A percentile compares a stretch with the other conserved stretches of the same genome.
Evolutionary conservation across 805 yeast species (phyloP).

Genomic region (Tetrapisispora phaffii): DNA sequence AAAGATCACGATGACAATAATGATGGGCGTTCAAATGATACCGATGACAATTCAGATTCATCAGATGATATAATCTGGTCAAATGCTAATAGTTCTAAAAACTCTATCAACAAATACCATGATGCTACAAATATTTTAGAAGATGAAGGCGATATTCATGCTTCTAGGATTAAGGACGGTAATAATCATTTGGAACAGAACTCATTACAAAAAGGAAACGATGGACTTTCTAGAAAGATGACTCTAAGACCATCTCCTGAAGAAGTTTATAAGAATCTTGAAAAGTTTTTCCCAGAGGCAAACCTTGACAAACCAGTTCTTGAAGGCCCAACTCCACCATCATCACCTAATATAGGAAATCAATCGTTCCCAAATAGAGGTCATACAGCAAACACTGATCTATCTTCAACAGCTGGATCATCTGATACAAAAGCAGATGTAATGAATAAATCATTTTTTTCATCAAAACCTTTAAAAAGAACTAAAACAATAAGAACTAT

Average conservation of each 20-base stretch:
- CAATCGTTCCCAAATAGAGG: not conserved
- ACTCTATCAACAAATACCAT: not conserved
- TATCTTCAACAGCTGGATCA: not conserved
- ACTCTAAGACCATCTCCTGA: conserved; percentile 92
- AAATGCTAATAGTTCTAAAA: not conserved
- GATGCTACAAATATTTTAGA: not conserved
- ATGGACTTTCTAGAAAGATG: conserved; percentile 33
- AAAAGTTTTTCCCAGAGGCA: conserved; percentile 83
- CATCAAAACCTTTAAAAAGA: conserved; percentile 37
- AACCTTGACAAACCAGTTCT: conserved; percentile 87
- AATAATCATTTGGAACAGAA: not conserved
- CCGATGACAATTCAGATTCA: conserved; percentile 14
- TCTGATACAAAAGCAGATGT: not conserved
- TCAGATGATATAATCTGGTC: conserved; percentile 15
- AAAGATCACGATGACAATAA: not conserved
- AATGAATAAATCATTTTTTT: not conserved
- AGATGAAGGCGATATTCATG: not conserved
- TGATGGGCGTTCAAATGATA: not conserved
- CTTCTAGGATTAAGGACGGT: not conserved
- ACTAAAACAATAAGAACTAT: conserved; percentile 90
- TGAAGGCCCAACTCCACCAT: conserved; percentile 56
- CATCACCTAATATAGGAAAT: conserved; percentile 34
- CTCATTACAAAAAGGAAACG: not conserved
- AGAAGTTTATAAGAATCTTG: conserved; percentile 83
- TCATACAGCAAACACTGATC: not conserved